Percentiles rank a stretch among this genome's conserved stretches.
Evolutionary conservation across 2,329 filamentous ascomycete genomes (phyloP).

Genomic region (Alternaria burnsii): DNA sequence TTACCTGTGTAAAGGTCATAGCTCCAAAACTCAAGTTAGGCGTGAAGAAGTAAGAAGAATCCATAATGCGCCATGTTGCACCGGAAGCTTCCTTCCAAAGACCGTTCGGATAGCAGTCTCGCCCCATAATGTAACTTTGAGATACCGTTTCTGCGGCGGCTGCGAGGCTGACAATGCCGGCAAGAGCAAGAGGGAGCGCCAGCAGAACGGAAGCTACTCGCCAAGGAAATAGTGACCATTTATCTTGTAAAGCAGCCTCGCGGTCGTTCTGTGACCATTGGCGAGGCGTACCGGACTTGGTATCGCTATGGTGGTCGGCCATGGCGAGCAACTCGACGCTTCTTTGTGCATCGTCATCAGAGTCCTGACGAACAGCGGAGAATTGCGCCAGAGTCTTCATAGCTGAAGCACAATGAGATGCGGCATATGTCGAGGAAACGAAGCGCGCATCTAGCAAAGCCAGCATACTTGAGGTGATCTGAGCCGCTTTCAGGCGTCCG

Average conservation of each 20-base stretch:
- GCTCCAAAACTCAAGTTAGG: constrained; percentile 43
- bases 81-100: constrained; percentile 37
- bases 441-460: background rate
- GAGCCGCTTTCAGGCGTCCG: constrained; percentile 16
- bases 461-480: background rate
- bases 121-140: constrained; percentile 35
- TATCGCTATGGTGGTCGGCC: background rate
- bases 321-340: constrained; percentile 20
- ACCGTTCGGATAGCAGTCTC: constrained; percentile 45
- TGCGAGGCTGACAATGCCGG: constrained; percentile 38
- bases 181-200: constrained; percentile 32
- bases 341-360: constrained; percentile 11
- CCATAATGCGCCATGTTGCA: constrained; percentile 48
- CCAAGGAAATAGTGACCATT: constrained; percentile 34
- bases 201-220: constrained; percentile 27
- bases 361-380: constrained; percentile 10
- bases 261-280: background rate
- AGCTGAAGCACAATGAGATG: background rate
- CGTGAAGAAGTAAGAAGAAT: constrained; percentile 46
- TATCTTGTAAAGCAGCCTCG: constrained; percentile 1
- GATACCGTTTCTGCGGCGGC: constrained; percentile 40
- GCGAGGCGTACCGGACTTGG: constrained; percentile 4
- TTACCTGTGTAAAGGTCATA: constrained; percentile 48
- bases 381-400: constrained; percentile 5
- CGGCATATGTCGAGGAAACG: background rate